Base-by-base conservation (phyloP, 768 basidiomycete genomes). In the Mycena albidolilacea region DNA sequence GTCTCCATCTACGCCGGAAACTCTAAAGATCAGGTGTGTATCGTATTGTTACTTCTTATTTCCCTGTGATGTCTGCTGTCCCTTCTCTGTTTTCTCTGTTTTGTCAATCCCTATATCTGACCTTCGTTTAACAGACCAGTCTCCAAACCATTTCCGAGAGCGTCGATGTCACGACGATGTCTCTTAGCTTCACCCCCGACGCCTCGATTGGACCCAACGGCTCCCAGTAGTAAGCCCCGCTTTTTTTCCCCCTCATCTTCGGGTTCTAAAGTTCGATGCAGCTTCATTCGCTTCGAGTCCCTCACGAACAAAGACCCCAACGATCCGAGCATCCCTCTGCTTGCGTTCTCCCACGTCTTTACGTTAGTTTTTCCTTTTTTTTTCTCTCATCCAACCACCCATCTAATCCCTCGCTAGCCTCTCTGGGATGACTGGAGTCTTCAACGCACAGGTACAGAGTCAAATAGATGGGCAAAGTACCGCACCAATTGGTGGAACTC, bases 281-380 rank as follows among this genome's bases (percentile, higher is more conserved):
- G 93, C 85, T 97, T 97, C 85, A 88, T 97, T 78, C 93, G 94
- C 60, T 83, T 93, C 78, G 88, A 93, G 70, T 95, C 95, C 0
- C 74, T 86, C 44, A 76, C 46, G 66, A 75, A 88, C 55, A 92
- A 86, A 80, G 90, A 93, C 79, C 59, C 90, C 38, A 77, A 78
- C 2, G 79, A 87, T 67, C 82, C 91, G 15, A 84, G 88, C 67
- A 93, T 84, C 83, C 88, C 87, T 5, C 88, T 87, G 57, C 84
- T 92, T 74, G 90, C 94, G 0, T 97, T 95, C 86, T 95, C 94
- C 8, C 88, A 95, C 74, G 89, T 88, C 77, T 96, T 95, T 85
- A 84, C 84, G 95, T 95, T 78, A 75, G 91, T 83, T 7, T 2
- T 23, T 35, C 58, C 19, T 57, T 66, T 48, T 12, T 43, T 61